Evolutionary conservation across 1,284 basidiomycete species (phyloP), one percentile per base, ranked within the genome.

Genomic region (Puccinia triticina): DNA sequence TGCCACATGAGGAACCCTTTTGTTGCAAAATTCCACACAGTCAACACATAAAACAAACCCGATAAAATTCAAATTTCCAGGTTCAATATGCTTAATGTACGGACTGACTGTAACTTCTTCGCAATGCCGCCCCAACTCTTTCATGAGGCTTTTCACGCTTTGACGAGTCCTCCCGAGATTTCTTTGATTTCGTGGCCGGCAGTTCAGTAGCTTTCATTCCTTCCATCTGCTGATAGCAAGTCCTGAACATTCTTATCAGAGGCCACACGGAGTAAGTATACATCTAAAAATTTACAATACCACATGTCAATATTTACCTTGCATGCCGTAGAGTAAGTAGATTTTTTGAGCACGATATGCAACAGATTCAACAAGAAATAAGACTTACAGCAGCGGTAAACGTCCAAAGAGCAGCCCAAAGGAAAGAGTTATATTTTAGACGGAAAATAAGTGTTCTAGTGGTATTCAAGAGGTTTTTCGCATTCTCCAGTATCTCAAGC

Each of bases 241-340:
- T 26, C 50, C 66, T 71, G 34, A 79, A 71, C 48, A 79, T 50
- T 50, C 37, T 79, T 14, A 79, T 67, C 48, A 79, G 59, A 26
- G 77, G 77, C 48, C 64, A 79, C n/a, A 79, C 77, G 29, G 77
- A 79, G 40, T 57, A 37, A 29, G 66, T 79, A 71, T 79, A 79
- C 61, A 71, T 69, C 77, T 79, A 59, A 69, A n/a, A 11, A 21
- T 11, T 2, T 43, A 8, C 32, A 21, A 64, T 26, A 26, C 34
- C 3, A 16, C 23, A 21, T 53, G 11, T 46, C 48, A 73, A 26
- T 34, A 53, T 53, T 37, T 21, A 32, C 53, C n/a, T 32, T 53
- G n/a, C 64, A 67, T 48, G 26, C 48, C 32, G 3, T 29, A 50
- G 32, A 46, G 18, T 16, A 71, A 48, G 2, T n/a, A n/a, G n/a